These are phyloP conservation scores for Penicillium sp. DNA, from an alignment of 2,329 filamentous ascomycete species.

Conservation along the genomic window DNA sequence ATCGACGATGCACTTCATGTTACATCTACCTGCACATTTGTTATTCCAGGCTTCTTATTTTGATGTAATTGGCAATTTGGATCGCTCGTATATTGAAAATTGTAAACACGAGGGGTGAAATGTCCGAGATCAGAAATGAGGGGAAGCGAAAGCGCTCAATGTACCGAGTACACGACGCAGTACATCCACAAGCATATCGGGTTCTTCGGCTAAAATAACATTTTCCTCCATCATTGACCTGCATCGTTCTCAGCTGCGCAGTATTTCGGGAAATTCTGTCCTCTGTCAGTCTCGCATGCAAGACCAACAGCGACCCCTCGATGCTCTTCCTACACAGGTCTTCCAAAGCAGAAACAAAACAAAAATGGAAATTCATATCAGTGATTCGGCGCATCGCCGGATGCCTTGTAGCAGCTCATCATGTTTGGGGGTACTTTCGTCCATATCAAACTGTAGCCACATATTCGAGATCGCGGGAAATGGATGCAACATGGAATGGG, in stretches of 20 bases:
- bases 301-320: not conserved
- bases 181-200: not conserved
- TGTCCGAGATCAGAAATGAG: not conserved
- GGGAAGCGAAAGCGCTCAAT: not conserved
- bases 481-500: too few relatives aligned
- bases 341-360: not conserved
- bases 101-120: not conserved
- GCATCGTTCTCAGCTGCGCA: not conserved
- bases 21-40: conserved; percentile 1
- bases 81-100: not conserved
- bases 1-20: conserved; percentile 3
- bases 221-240: not conserved
- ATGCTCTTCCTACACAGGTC: not conserved
- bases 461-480: not conserved
- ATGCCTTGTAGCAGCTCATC: not conserved
- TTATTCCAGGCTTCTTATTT: too few relatives aligned
- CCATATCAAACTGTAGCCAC: not conserved
- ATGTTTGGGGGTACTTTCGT: too few relatives aligned
- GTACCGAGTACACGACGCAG: not conserved
- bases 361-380: not conserved
- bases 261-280: not conserved
- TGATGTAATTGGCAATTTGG: too few relatives aligned
- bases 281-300: conserved; percentile 1
- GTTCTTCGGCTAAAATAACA: not conserved
- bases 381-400: too few relatives aligned